Base-by-base conservation (phyloP, 306 rosid species). In the Rubus parviflorus region DNA sequence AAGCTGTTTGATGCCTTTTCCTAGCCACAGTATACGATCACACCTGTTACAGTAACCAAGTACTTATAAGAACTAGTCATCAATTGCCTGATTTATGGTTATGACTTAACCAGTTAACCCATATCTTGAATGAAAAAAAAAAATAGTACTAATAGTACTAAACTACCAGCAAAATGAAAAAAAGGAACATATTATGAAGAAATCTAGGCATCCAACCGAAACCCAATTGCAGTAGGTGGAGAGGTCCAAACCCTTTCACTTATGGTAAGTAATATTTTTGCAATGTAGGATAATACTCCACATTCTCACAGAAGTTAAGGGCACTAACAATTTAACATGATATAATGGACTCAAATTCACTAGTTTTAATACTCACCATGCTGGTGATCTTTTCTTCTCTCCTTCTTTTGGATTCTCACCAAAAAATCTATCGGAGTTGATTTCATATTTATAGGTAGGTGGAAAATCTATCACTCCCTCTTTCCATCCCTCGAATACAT, bases 371-470 rank as follows among this genome's bases (percentile, higher is more conserved):
- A 81, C 89, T 85, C 75, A 95, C 99, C 99, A 95, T 51, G 99
- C 99, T 49, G 99, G 99, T 78, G 97, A 84, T 85, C 99, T 87
- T 72, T 71, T 94, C 91, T 92, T 92, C 79, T 90, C 97, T 19
- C 97, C 96, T 75, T 94, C 98, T 84, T 82, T 92, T 10, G 86
- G 89, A 72, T 75, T 83, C 85, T 89, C 92, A 23, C 99, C 97
- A 22, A 88, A 84, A 81, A 90, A 95, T 90, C 84, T 86, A 80
- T 88, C 83, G 7, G 96, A 82, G 80, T 92, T 86, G 75, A 86
- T 56, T 77, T 87, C 97, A 80, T 95, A 95, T 73, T 95, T 95
- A 84, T 95, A 95, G 54, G 99, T 95, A 16, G 99, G 99, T 62
- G 97, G 91, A 82, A 95, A 95, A 20, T 89, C 88, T 81, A 92